phyloP scores from a whole-genome alignment of 192 early-diverging fungal genomes.

The Coemansia sp. region DNA sequence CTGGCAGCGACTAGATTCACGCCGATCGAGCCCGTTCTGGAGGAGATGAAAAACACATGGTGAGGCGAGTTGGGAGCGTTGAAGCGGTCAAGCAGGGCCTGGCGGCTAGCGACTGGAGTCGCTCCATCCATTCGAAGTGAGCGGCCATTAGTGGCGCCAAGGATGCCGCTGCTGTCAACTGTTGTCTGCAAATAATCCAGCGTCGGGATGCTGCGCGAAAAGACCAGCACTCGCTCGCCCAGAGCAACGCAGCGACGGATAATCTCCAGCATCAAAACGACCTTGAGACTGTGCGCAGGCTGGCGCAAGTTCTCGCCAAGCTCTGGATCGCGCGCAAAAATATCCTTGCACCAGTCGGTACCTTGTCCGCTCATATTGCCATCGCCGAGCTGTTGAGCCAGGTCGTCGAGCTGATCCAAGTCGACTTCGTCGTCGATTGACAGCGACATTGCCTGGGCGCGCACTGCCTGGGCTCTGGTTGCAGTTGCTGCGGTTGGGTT shows the following conservation, averaged over 20 bases:
- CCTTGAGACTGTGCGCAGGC: constrained; percentile 54
- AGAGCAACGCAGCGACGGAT: constrained; percentile 44
- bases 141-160: neutral
- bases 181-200: constrained; percentile 53
- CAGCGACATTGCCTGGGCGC: neutral
- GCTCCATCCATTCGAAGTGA: constrained; percentile 62
- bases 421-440: constrained; percentile 6
- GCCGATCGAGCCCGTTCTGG: constrained; percentile 60
- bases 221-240: constrained; percentile 74
- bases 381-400: neutral
- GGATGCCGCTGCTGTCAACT: constrained; percentile 6
- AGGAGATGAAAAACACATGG: constrained; percentile 65
- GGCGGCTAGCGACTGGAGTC: constrained; percentile 52
- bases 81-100: constrained; percentile 67
- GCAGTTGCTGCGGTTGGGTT: neutral
- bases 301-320: constrained; percentile 8
- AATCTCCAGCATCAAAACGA: constrained; percentile 63
- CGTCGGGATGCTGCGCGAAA: constrained; percentile 71
- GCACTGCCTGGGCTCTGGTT: neutral
- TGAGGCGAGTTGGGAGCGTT: constrained; percentile 41
- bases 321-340: neutral
- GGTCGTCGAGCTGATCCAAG: neutral
- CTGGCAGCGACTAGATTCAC: constrained; percentile 74
- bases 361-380: constrained; percentile 9
- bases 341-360: constrained; percentile 14